These are phyloP conservation scores for Epichloe hybrida DNA, from an alignment of 2,329 filamentous ascomycete species.

Conservation along the genomic window DNA sequence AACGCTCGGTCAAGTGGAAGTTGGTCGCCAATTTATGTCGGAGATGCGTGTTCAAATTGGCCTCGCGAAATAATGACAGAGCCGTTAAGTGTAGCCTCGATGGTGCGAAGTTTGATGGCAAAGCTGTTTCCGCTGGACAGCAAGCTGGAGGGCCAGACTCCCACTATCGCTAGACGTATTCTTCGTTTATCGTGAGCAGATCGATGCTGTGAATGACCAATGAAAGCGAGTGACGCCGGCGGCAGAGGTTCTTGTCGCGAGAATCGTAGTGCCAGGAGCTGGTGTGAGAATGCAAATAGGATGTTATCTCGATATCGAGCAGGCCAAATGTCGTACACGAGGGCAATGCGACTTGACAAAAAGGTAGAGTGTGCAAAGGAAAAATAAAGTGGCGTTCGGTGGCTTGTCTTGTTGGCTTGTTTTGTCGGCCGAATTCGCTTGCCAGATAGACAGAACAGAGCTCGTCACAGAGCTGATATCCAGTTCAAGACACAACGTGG, in stretches of 20 bases:
- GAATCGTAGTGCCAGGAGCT: neutral
- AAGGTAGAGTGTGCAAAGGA: neutral
- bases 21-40: neutral
- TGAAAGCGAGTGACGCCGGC: neutral
- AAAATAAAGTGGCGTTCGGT: neutral
- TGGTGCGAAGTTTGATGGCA: neutral
- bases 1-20: neutral
- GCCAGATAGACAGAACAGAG: neutral
- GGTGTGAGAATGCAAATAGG: neutral
- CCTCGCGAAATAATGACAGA: neutral
- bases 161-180: neutral
- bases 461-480: neutral
- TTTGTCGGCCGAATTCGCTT: neutral
- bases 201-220: neutral
- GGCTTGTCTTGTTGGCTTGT: neutral
- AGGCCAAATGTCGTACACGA: neutral
- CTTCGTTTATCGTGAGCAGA: neutral
- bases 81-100: neutral
- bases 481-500: neutral
- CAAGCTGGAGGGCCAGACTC: neutral
- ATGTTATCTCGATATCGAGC: neutral
- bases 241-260: neutral
- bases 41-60: neutral
- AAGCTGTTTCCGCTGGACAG: neutral
- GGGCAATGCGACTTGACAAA: neutral